Evolutionary conservation across 108 stramenopile genomes (phyloP), one percentile per base, ranked within the genome.

Genomic region (Nitzschia palea): DNA sequence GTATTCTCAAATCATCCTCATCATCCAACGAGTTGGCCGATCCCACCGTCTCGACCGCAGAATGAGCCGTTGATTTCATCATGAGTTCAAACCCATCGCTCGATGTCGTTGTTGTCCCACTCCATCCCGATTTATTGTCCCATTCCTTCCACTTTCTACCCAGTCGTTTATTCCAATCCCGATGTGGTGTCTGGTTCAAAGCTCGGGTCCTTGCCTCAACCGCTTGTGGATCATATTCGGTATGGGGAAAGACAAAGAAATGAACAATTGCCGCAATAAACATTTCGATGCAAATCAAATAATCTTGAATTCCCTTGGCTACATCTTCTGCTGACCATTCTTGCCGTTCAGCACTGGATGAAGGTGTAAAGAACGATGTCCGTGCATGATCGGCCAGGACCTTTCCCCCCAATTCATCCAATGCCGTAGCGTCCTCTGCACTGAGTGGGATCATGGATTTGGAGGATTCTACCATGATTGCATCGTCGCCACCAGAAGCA

Each of bases 281-380:
- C 97, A 99, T 99, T 76, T 99, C 98, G 18, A 99, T 86, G 59
- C 98, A 99, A 71, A 99, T 97, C 56, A 97, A 70, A 69, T 91
- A 96, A 78, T 97, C 96, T 79, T 99, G 97, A 32, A 97, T 57
- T 22, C 93, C 97, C 81, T 95, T 95, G 57, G 91, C 95, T 31
- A 96, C 96, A 61, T 96, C 95, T 74, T 95, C 94, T 4, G 89
- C 70, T 2, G 83, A 82, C 91, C 87, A 90, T 27, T 74, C 73
- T 67, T 77, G 37, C 68, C 62, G 61, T 63, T 67, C 18, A 29
- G 28, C 26, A 6, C 27, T 12, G 6, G 29, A 18, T 18, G 65
- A 12, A 18, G 31, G 31, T 12, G 51, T 10, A 52, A 52, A 67
- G 22, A 67, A 67, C 4, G 72, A 18, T 18, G 47, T 20, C 9